Evolutionary conservation across 2,329 filamentous ascomycete species (phyloP).

Genomic region (Botrytis squamosa): DNA sequence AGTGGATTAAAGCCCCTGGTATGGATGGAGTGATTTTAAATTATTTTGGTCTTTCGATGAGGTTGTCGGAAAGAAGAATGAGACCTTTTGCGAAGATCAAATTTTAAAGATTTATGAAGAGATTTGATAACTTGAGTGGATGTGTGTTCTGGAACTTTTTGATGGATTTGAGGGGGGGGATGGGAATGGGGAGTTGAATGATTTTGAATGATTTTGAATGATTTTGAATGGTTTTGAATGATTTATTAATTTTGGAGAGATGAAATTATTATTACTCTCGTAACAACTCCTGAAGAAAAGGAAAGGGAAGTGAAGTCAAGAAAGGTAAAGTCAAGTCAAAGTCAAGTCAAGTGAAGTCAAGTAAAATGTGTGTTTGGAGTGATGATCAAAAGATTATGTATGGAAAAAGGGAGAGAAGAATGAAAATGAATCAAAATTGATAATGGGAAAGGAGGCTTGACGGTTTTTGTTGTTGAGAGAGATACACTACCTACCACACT

Average conservation of each 20-base stretch:
- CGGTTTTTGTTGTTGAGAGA: neutral
- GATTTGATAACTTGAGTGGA: neutral
- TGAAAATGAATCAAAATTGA: neutral
- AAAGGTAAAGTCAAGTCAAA: no score
- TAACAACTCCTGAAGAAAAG: neutral
- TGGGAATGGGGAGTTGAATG: neutral
- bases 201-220: neutral
- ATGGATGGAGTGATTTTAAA: slow-evolving; percentile 3
- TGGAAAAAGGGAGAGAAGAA: neutral
- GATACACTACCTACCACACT: no score
- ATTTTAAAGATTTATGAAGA: slow-evolving; percentile 14
- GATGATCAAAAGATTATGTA: neutral
- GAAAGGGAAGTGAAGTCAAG: neutral
- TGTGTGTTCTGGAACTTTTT: neutral
- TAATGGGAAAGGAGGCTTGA: neutral
- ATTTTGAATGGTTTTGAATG: neutral
- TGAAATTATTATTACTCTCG: neutral
- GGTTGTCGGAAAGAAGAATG: neutral
- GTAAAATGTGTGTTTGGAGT: neutral
- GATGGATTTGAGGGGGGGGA: no score
- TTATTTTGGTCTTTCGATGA: slow-evolving; percentile 3
- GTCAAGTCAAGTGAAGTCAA: no score
- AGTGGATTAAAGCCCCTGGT: slow-evolving; percentile 8
- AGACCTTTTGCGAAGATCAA: slow-evolving; percentile 7
- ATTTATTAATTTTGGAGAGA: neutral